Evolutionary conservation across 345 rosid species (phyloP), one percentile per base, ranked within the genome.

Genomic region (Syzygium oleosum): DNA sequence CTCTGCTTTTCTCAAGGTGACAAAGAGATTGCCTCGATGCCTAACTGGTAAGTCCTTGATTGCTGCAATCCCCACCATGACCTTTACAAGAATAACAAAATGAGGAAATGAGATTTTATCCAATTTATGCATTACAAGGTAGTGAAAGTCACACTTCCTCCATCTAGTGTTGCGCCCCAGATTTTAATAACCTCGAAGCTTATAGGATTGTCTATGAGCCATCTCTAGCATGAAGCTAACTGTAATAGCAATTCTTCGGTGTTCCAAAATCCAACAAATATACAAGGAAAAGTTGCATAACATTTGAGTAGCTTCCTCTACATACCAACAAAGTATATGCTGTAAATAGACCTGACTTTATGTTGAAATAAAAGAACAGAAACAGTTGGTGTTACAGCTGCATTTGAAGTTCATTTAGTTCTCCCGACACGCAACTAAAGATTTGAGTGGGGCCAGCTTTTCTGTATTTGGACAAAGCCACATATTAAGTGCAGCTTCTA

Each of bases 21-120:
- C 95, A 91, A 89, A 90, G 85, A 94, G 93, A 55, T 87, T 91
- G 87, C 96, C 99, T 88, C 88, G 93, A 29, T 91, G 93, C n/a
- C 84, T 90, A 14, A 92, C 93, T 19, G 96, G 93, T 87, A 97
- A 89, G 91, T 92, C 93, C 86, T 94, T 94, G 38, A 94, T 89
- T 19, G 88, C 97, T 88, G 96, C 94, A 90, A 96, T 91, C 96
- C 90, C 95, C 93, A 92, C 55, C 86, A 93, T 43, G 61, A 93
- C 95, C 95, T 93, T 90, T 46, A 89, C 86, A 87, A 56, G 52
- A 85, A 85, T 58, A 63, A 80, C 63, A 63, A 54, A 87, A 34
- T 16, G n/a, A 25, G 59, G 65, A 53, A 46, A 12, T 38, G 51
- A 21, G 53, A 29, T 29, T 27, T 52, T n/a, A n/a, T 52, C 54